Base-by-base conservation (phyloP, 192 early-diverging fungal species). In the Phlyctochytrium bullatum region DNA sequence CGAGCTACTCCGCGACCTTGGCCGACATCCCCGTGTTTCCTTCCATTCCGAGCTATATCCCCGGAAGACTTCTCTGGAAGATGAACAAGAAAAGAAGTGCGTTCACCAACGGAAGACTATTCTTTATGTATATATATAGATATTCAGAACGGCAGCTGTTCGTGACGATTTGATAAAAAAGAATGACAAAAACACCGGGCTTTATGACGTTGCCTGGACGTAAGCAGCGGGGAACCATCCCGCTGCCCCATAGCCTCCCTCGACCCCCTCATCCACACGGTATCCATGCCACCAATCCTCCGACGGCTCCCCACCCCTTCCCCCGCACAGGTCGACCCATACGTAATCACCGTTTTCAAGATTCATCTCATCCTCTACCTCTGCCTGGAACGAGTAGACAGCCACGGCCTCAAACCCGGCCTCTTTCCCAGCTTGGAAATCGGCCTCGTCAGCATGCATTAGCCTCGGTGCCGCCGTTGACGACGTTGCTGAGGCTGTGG, bases 251-350 rank as follows among this genome's bases (percentile, higher is more conserved):
- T 72, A 60, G 2, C 58, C 59, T 47, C 40, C 40, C 40, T 47
- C 40, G 20, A 47, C 6, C 6, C 34, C n/a, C 29, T 4, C 53
- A 23, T 62, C 53, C 61, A 24, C 63, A 3, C 50, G 4, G 23
- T 20, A 3, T 2, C 72, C 78, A 36, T 72, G 65, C 78, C 78
- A 79, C 72, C 78, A 75, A 52, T 72, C 69, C 29, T 73, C 71
- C 10, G 47, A 67, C 17, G 23, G 29, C 34, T 66, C 71, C 31
- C 65, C 70, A 23, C 61, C 67, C 17, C 77, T 34, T 16, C 75
- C 75, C 3, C 62, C 63, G 24, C 36, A 47, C 1, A 35, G 53
- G 14, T 51, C 34, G 35, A 75, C 69, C 3, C 17, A 20, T 2
- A 78, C 62, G 14, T 28, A 29, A 52, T 73, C 69, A 0, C 73